phyloP scores from a whole-genome alignment of 1,284 basidiomycete genomes.

The Naganishia albida region DNA sequence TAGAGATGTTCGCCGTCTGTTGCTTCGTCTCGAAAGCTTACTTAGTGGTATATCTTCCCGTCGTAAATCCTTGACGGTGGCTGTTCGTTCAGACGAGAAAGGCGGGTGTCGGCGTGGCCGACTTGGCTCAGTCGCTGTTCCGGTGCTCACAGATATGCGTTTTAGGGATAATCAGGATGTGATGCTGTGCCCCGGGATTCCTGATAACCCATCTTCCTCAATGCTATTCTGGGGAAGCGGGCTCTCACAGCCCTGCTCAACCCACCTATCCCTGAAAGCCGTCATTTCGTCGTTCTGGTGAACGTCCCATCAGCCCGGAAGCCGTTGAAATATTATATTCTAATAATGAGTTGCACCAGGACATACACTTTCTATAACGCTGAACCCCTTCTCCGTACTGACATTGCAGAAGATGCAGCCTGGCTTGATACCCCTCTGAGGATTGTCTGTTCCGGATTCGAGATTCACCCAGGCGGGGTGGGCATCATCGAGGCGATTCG shows the following conservation, averaged over 20 bases:
- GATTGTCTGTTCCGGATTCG: background rate
- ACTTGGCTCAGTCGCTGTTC: too few species aligned
- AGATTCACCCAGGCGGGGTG: background rate
- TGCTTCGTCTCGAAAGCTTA: slow-evolving; percentile 45
- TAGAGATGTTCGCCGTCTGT: background rate
- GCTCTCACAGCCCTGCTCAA: too few species aligned
- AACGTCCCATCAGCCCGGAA: background rate
- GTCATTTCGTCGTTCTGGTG: slow-evolving; percentile 62
- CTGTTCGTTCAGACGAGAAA: slow-evolving; percentile 41
- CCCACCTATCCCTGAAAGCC: slow-evolving; percentile 63
- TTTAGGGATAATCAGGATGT: slow-evolving; percentile 68
- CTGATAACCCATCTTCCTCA: too few species aligned
- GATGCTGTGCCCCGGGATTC: slow-evolving; percentile 63
- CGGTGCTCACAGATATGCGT: slow-evolving; percentile 60
- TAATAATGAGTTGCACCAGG: background rate
- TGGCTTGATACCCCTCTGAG: slow-evolving; percentile 4
- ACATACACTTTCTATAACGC: slow-evolving; percentile 63
- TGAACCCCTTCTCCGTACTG: slow-evolving; percentile 61
- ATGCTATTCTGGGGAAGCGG: too few species aligned
- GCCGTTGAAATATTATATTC: too few species aligned
- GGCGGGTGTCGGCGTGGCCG: too few species aligned
- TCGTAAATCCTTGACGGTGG: slow-evolving; percentile 60
- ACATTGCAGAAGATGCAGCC: slow-evolving; percentile 64
- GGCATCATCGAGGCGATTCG: slow-evolving; percentile 1
- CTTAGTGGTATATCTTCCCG: slow-evolving; percentile 59